Evolutionary conservation across 192 early-diverging fungal genomes (phyloP).

Genomic region (Spizellomyces sp.): DNA sequence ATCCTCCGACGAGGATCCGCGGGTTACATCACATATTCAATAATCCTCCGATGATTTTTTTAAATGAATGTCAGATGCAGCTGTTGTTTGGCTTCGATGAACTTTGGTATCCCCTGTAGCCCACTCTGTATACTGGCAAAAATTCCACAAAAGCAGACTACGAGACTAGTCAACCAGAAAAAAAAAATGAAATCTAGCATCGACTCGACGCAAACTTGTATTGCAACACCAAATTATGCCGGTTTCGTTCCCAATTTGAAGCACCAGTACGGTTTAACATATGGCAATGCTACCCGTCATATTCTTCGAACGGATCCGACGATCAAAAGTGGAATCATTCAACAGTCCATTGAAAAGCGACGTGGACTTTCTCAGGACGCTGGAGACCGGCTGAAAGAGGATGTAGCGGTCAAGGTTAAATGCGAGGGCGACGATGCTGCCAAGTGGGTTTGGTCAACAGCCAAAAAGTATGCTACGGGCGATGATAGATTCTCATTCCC

Average conservation of each 20-base stretch:
- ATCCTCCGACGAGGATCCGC: no score
- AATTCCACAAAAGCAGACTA: no score
- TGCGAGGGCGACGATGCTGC: conserved; percentile 16
- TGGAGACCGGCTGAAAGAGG: not conserved
- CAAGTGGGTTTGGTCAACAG: conserved; percentile 46
- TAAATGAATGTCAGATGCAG: no score
- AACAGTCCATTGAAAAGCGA: conserved; percentile 33
- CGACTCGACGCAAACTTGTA: not conserved
- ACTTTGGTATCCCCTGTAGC: no score
- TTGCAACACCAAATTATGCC: conserved; percentile 53
- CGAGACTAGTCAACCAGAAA: no score
- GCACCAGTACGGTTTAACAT: conserved; percentile 55
- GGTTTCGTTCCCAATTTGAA: conserved; percentile 57
- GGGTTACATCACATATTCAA: no score
- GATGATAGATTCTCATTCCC: conserved; percentile 61
- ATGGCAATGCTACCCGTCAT: conserved; percentile 57
- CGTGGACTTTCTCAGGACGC: not conserved
- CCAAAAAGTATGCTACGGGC: conserved; percentile 51
- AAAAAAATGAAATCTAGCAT: not conserved
- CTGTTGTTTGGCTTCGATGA: no score
- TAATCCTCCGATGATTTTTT: no score
- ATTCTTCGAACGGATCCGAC: conserved; percentile 55
- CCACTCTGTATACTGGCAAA: no score
- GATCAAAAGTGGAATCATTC: conserved; percentile 51
- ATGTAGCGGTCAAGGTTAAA: not conserved